A percentile compares a stretch with the other conserved stretches of the same genome.
These are phyloP conservation scores for Tilletiaria anomala DNA, from an alignment of 1,284 basidiomycete genomes.

Conservation along the genomic window DNA sequence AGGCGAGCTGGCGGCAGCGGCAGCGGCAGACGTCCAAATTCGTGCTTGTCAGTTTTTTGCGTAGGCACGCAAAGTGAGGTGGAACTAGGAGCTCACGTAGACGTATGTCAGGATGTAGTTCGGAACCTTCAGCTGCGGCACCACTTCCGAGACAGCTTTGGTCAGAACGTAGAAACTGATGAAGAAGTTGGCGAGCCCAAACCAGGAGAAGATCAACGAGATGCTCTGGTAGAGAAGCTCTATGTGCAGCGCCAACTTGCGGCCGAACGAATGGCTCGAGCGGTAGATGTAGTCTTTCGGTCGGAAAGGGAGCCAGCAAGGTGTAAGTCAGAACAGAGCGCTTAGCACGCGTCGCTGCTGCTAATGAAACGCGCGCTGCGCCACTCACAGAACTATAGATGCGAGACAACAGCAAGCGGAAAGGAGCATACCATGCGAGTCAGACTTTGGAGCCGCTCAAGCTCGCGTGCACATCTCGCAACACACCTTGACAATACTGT, in stretches of 20 bases:
- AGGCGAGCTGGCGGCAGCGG: conserved; percentile 35
- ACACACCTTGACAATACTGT: conserved; percentile 38
- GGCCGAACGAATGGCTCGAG: conserved; percentile 25
- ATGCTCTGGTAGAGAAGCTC: conserved; percentile 37
- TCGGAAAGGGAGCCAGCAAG: too few relatives aligned
- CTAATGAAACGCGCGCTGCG: too few relatives aligned
- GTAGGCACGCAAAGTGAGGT: background rate
- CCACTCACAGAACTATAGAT: too few relatives aligned
- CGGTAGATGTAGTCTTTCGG: conserved; percentile 38
- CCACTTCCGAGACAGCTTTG: conserved; percentile 15
- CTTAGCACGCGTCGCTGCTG: too few relatives aligned
- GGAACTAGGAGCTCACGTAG: conserved; percentile 10
- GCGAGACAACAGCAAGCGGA: too few relatives aligned
- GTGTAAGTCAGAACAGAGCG: too few relatives aligned
- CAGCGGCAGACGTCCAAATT: too few relatives aligned
- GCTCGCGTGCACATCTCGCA: too few relatives aligned
- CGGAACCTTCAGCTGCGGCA: conserved; percentile 24
- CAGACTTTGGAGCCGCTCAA: too few relatives aligned
- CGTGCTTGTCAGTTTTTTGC: background rate
- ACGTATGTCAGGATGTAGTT: conserved; percentile 32
- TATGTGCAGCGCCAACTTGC: conserved; percentile 32
- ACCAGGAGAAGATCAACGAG: conserved; percentile 34
- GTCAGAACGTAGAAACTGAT: conserved; percentile 3
- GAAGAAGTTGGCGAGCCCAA: conserved; percentile 29
- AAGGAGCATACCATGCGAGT: too few relatives aligned